Base-by-base conservation (phyloP, 1,284 basidiomycete genomes). In the Schizopora paradoxa region DNA sequence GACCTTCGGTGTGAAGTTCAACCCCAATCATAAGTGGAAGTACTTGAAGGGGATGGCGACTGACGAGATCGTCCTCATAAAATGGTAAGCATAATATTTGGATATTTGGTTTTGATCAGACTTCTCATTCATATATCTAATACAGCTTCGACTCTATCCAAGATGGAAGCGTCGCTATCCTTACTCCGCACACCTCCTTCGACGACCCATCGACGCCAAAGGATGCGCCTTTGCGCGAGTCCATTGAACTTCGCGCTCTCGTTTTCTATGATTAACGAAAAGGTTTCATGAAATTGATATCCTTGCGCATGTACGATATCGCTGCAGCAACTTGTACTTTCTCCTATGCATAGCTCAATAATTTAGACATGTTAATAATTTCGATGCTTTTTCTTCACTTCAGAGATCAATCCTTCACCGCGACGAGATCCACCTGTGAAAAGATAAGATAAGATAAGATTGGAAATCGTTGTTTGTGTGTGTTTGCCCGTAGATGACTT, bases 11-110 rank as follows among this genome's bases (percentile, higher is more conserved):
- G 74, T 86, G 27, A 67, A 65, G 58, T 71, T 66, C 55, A 78
- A 71, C 57, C 63, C 70, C 2, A 61, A 66, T 25, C 79, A 85
- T 50, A 65, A 64, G 55, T 86, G 81, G 81, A 80, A 78, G 59
- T 86, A 84, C 59, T 50, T 82, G 41, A 62, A 66, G 33, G 80
- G 77, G 1, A 73, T 84, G 72, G 69, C 64, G 8, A 76, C 81
- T 0, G 76, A 83, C 22, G 81, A 86, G 59, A 58, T 74, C 33
- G 73, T 81, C 26, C 58, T 85, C 25, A 77, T 86, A 57, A 85
- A 85, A 63, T 84, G 81, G 78, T 84, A 50, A 42, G 77, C 21
- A 33, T 6, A 8, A 10, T 31, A 31, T 14, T 21, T 23, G 5
- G 13, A 14, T 23, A 14, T 13, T 29, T 6, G 34, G 22, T 10